A percentile compares a stretch with the other conserved stretches of the same genome.
Evolutionary conservation across 2,329 filamentous ascomycete genomes (phyloP).

Genomic region (Endoconidiophora polonica): DNA sequence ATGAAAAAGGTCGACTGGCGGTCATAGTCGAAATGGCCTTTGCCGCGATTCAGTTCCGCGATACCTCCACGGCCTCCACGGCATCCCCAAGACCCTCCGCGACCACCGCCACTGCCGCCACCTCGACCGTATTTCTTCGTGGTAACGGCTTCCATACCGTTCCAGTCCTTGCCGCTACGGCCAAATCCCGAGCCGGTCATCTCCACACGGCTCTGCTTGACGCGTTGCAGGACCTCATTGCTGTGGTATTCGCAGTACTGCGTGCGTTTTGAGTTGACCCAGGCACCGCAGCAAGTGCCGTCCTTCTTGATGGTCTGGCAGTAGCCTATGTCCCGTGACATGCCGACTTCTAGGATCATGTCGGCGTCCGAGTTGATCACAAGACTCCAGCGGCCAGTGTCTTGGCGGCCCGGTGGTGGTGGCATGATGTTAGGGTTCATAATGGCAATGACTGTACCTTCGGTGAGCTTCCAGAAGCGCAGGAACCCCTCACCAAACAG

Average conservation of each 20-base stretch:
- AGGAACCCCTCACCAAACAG: conserved; percentile 84
- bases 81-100: background rate
- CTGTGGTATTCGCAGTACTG: conserved; percentile 89
- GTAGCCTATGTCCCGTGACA: conserved; percentile 68
- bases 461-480: conserved; percentile 81
- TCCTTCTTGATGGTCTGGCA: conserved; percentile 77
- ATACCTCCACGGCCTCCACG: background rate
- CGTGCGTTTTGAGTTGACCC: conserved; percentile 79
- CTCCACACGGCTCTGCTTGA: conserved; percentile 55
- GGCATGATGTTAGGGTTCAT: conserved; percentile 87
- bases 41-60: conserved; percentile 10
- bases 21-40: conserved; percentile 37
- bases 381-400: conserved; percentile 72
- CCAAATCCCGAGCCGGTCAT: conserved; percentile 52
- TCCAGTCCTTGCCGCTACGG: conserved; percentile 18
- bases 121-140: conserved; percentile 28
- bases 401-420: conserved; percentile 54
- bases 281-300: conserved; percentile 60
- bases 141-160: conserved; percentile 17
- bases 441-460: conserved; percentile 82
- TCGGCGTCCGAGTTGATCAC: conserved; percentile 76
- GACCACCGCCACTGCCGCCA: conserved; percentile 16
- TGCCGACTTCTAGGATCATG: conserved; percentile 77
- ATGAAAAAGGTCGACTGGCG: conserved; percentile 42
- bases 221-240: conserved; percentile 50